Conservation (phyloP, 805 yeast genomes). For the Candida saitoana region DNA sequence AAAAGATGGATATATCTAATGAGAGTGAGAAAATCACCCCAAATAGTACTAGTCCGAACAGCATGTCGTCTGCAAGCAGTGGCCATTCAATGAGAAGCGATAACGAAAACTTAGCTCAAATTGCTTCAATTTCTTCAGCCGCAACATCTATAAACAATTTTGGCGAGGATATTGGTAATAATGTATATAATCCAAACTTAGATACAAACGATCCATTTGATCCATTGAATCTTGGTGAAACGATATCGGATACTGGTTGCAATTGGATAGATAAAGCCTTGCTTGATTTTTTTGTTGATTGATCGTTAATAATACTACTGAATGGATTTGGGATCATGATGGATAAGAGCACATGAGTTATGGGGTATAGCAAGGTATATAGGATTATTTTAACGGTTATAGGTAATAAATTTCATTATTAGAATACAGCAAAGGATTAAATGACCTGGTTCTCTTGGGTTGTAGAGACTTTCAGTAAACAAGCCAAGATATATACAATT, state of each 20-base stretch:
- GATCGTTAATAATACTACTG: not conserved
- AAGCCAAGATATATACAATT: no score
- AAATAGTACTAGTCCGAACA: conserved; percentile 4
- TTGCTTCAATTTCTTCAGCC: conserved; percentile 8
- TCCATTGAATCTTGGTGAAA: conserved; percentile 9
- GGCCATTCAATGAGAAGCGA: not conserved
- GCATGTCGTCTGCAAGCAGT: conserved; percentile 10
- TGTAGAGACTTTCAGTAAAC: no score
- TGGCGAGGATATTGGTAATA: not conserved
- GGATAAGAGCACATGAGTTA: not conserved
- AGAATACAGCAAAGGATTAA: no score
- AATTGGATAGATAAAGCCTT: conserved; percentile 50
- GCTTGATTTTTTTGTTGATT: conserved; percentile 11
- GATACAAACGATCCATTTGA: conserved; percentile 8
- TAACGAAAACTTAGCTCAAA: not conserved
- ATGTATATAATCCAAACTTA: conserved; percentile 4
- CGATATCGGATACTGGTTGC: conserved; percentile 48
- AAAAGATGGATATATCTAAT: conserved; percentile 5
- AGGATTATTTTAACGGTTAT: no score
- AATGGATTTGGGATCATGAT: not conserved
- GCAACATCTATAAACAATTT: conserved; percentile 17
- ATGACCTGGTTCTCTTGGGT: no score
- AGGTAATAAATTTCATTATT: no score
- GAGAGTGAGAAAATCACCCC: conserved; percentile 3
- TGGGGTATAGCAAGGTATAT: not conserved